A percentile compares a stretch with the other conserved stretches of the same genome.
phyloP scores from a whole-genome alignment of 345 rosid species.

The Salix koriyanagi region DNA sequence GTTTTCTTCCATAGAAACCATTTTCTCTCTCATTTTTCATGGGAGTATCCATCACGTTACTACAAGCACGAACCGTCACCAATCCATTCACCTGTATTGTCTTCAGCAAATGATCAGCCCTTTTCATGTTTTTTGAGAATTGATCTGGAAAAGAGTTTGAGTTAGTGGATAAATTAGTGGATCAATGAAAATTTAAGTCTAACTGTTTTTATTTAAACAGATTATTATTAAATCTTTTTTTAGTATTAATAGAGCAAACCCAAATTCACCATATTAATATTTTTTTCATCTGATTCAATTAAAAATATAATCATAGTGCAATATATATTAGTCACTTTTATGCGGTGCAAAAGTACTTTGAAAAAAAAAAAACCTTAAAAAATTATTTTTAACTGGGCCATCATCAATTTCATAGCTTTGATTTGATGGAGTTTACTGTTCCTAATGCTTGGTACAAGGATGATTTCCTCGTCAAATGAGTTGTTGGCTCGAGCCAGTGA shows the following conservation, averaged over 20 bases:
- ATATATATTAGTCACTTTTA: too few relatives aligned
- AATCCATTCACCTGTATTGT: background rate
- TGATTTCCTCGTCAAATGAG: background rate
- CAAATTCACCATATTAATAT: too few relatives aligned
- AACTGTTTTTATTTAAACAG: too few relatives aligned
- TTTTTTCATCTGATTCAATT: too few relatives aligned
- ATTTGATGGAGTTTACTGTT: background rate
- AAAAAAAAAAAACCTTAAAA: too few relatives aligned
- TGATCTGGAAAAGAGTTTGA: too few relatives aligned
- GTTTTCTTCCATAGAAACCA: background rate
- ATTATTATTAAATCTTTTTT: too few relatives aligned
- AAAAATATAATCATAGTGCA: too few relatives aligned
- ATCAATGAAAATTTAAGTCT: too few relatives aligned
- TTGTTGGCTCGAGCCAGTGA: background rate
- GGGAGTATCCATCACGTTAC: slow-evolving; percentile 2
- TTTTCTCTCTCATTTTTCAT: background rate
- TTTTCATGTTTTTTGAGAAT: background rate
- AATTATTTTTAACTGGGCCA: background rate
- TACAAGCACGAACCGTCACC: background rate
- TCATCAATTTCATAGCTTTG: background rate
- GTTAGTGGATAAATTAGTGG: too few relatives aligned
- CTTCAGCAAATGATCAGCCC: background rate
- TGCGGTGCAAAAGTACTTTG: too few relatives aligned
- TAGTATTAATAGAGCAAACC: too few relatives aligned
- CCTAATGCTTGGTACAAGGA: background rate